Evolutionary conservation across 345 rosid species (phyloP).

Genomic region (Euphorbia peplus): DNA sequence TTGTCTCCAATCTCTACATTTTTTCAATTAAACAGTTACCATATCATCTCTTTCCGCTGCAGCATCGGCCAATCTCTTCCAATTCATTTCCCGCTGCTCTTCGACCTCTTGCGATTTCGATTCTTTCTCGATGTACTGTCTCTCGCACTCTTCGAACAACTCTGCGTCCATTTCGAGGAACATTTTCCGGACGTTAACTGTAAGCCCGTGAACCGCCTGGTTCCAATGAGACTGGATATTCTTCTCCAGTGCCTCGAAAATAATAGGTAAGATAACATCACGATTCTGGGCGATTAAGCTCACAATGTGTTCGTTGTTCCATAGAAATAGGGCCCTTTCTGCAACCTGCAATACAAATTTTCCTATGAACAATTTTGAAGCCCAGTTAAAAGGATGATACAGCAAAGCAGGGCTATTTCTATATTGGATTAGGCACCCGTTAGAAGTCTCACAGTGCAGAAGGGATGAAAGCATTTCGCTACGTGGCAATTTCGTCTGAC

Average conservation of each 20-base stretch:
- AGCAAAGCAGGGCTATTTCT: neutral
- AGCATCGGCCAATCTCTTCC: slow-evolving; percentile 76
- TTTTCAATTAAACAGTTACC: slow-evolving; percentile 39
- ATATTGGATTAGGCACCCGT: neutral
- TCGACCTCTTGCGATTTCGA: slow-evolving; percentile 52
- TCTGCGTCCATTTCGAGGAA: slow-evolving; percentile 82
- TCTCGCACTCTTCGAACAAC: slow-evolving; percentile 73
- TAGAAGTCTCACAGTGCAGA: neutral
- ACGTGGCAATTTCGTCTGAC: neutral
- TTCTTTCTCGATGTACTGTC: slow-evolving; percentile 59
- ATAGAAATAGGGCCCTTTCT: slow-evolving; percentile 80
- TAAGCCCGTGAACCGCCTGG: slow-evolving; percentile 82
- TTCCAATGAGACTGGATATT: slow-evolving; percentile 78
- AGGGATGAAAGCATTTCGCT: neutral
- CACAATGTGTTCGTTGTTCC: slow-evolving; percentile 91
- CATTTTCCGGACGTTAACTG: slow-evolving; percentile 70
- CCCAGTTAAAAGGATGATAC: neutral
- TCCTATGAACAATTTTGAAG: slow-evolving; percentile 12
- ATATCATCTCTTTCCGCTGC: slow-evolving; percentile 52
- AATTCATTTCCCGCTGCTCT: slow-evolving; percentile 61
- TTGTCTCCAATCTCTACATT: slow-evolving; percentile 10
- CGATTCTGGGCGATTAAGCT: slow-evolving; percentile 71
- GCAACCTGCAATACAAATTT: slow-evolving; percentile 60
- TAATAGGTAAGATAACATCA: slow-evolving; percentile 59
- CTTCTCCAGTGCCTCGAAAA: slow-evolving; percentile 73